Base-by-base conservation (phyloP, 2,329 filamentous ascomycete genomes). In the Claviceps cyperi region DNA sequence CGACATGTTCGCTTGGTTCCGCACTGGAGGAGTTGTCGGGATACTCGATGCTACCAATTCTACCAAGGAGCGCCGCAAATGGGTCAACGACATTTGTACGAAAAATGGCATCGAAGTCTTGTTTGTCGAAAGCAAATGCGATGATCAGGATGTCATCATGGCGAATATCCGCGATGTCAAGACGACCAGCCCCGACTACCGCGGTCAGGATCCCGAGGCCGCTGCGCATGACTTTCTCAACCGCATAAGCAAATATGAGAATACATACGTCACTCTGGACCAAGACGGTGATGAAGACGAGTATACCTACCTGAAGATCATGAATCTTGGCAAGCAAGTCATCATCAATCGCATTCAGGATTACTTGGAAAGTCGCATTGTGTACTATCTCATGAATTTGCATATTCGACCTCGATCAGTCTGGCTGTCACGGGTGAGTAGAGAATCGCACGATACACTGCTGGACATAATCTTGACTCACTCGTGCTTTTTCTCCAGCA, bases 331-430 rank as follows among this genome's bases (percentile, higher is more conserved):
- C 52, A 87, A 87, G 58, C 88, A 94, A 62, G 90, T 97, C 63
- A 92, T 97, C 62, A 97, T 98, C 77, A 98, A 97, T 70, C 83
- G 86, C 63, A 95, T 98, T 61, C 84, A 89, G 63, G 92, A 98
- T 67, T 98, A 98, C 63, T 75, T 98, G 28, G 92, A 96, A 65
- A 95, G 88, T 65, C 83, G 92, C 51, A 83, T 98, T 43, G 91
- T 98, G 44, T 98, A 98, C 69, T 98, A 96, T 65, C 80, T 97
- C 52, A 96, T 97, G 83, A 98, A 97, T 64, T 75, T 98, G 39
- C 92, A 98, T 69, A 98, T 98, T 66, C 91, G 91, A 56, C 91
- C 91, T 17, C 81, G 92, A 51, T 94, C 89, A 4, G 94, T 98
- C 57, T 98, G 92, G 92, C 72, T 98, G 48, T 97, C 92, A 57